Evolutionary conservation across 2,329 filamentous ascomycete species (phyloP), one percentile per base, ranked within the genome.

Genomic region (Cryphonectria carpinicola): DNA sequence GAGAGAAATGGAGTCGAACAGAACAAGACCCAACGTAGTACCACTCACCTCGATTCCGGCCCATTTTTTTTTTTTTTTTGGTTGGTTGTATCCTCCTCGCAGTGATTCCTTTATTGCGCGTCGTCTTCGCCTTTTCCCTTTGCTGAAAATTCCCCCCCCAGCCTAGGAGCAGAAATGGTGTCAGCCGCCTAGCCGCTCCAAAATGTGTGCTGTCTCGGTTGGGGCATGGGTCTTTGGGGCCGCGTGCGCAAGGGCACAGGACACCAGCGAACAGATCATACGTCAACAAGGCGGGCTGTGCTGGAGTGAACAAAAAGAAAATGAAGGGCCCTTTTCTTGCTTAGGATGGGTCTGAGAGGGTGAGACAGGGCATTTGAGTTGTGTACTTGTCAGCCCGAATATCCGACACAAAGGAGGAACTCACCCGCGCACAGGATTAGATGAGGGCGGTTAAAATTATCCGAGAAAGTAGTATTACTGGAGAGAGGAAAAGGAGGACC

Each of bases 11-110:
- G 85, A 78, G 81, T 62, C 37, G 19, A 35, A 39, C 19, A 13
- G 32, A 64, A 25, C 19, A 41, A 39, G 43, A 35, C 28, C 43
- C 62, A 35, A 14, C 25, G 17, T 14, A 52, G 25, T 11, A 52
- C 46, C 46, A n/a, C 63, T 65, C 63, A 87, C 85, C 85, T 80
- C 85, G 83, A 85, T 84, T 87, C 76, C 85, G 84, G 77, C 80
- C 85, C 85, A 87, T 87, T 74, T 81, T 85, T 74, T 22, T 49
- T n/a, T n/a, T 11, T n/a, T 28, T 28, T 28, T 28, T 28, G 28
- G 28, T 1, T 1, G 28, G 19, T 49, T n/a, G 46, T 49, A 70
- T 71, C 69, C 70, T 70, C 65, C 68, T 64, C 56, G 49, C 68
- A 65, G 37, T 41, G 60, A 67, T 70, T 56, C 71, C 68, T 71